Conservation (phyloP, 129 eudicot genomes). For the Helianthus annuus region HanXRQr2.0-SUNRISE NC_035444.2:22763673-22764172, state of each 20-base stretch:
- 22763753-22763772: slow-evolving; percentile 97
- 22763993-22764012: slow-evolving; percentile 20
- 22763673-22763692: not conserved
- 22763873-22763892: slow-evolving; percentile 95
- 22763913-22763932: slow-evolving; percentile 35
- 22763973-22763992: not conserved
- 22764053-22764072: slow-evolving; percentile 98
- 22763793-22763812: slow-evolving; percentile 90
- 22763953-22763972: not conserved
- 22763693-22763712: slow-evolving; percentile 84
- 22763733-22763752: slow-evolving; percentile 92
- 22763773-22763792: slow-evolving; percentile 97
- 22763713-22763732: slow-evolving; percentile 84
- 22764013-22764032: slow-evolving; percentile 92
- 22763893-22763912: slow-evolving; percentile 73
- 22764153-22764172: not conserved
- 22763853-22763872: slow-evolving; percentile 95
- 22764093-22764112: slow-evolving; percentile 81
- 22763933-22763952: not conserved
- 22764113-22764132: slow-evolving; percentile 88
- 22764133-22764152: slow-evolving; percentile 18
- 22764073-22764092: slow-evolving; percentile 98
- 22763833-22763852: slow-evolving; percentile 95
- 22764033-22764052: slow-evolving; percentile 99
- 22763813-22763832: slow-evolving; percentile 99